A percentile compares a stretch with the other conserved stretches of the same genome.
phyloP scores from a whole-genome alignment of 257 asterid species.

The Primulina huaijiensis region DNA sequence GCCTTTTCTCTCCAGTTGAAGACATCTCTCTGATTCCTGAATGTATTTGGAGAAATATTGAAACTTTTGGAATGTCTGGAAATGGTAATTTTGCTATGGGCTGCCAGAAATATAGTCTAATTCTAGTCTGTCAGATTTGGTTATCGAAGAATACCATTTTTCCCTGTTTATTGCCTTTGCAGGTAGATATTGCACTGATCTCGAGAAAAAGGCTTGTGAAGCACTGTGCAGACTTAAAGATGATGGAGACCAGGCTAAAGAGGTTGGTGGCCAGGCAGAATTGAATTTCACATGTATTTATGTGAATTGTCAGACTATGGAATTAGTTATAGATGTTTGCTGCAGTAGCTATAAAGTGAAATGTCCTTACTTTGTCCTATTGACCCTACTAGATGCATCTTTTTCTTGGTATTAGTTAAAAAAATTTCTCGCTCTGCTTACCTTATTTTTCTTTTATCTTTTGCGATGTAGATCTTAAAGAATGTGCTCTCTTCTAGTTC shows the following conservation, averaged over 20 bases:
- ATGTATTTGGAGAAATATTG: constrained; percentile 77
- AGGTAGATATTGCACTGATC: constrained; percentile 56
- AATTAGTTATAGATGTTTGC: neutral
- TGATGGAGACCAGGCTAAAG: constrained; percentile 79
- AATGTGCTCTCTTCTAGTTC: constrained; percentile 71
- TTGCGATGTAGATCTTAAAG: constrained; percentile 51
- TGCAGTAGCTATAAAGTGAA: constrained; percentile 10
- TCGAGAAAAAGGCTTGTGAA: constrained; percentile 73
- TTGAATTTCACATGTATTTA: constrained; percentile 10
- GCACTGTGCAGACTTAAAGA: constrained; percentile 68
- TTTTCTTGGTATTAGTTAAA: constrained; percentile 7
- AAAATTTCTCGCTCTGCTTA: constrained; percentile 12
- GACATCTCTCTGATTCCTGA: constrained; percentile 82
- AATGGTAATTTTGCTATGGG: constrained; percentile 47
- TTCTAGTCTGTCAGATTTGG: constrained; percentile 3
- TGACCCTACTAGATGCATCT: constrained; percentile 13
- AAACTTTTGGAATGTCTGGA: constrained; percentile 58
- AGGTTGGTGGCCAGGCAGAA: constrained; percentile 41
- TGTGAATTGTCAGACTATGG: constrained; percentile 8
- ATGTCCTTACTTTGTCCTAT: neutral
- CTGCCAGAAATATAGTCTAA: constrained; percentile 12
- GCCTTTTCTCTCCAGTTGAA: constrained; percentile 77
- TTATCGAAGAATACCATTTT: constrained; percentile 21
- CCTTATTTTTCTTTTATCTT: constrained; percentile 17
- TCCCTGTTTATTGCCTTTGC: constrained; percentile 32